Percentiles rank a stretch among this genome's conserved stretches.
Evolutionary conservation across 2,329 filamentous ascomycete genomes (phyloP).

Genomic region (Fusarium pseudoanthophilum): DNA sequence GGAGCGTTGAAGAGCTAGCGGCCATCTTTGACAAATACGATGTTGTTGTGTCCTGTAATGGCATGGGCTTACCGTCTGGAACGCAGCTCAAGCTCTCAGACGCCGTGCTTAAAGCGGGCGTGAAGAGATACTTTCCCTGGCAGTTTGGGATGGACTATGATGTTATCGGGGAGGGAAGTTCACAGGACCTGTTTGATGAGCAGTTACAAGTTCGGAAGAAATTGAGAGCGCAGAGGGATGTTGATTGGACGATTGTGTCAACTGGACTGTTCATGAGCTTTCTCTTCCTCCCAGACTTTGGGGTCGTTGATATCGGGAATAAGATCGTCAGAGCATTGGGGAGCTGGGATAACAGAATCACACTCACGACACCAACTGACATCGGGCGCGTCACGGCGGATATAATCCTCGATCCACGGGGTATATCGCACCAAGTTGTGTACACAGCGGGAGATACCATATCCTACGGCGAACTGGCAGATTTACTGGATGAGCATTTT

Average conservation of each 20-base stretch:
- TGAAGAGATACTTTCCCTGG: conserved; percentile 72
- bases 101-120: conserved; percentile 63
- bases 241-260: conserved; percentile 72
- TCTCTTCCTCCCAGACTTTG: conserved; percentile 71
- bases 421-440: conserved; percentile 57
- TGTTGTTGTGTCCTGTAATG: conserved; percentile 69
- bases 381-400: conserved; percentile 71
- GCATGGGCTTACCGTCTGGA: conserved; percentile 66
- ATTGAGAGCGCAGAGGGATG: conserved; percentile 59
- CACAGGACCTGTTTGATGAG: conserved; percentile 75
- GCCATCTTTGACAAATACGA: conserved; percentile 58
- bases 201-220: conserved; percentile 68
- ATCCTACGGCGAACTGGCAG: conserved; percentile 64
- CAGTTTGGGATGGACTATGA: conserved; percentile 81
- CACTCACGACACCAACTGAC: conserved; percentile 70
- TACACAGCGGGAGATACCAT: conserved; percentile 72
- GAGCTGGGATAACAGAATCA: conserved; percentile 70
- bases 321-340: conserved; percentile 65
- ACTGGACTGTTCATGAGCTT: conserved; percentile 79
- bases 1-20: conserved; percentile 52
- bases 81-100: conserved; percentile 67
- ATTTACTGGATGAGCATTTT: conserved; percentile 59
- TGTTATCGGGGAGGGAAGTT: conserved; percentile 64
- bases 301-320: conserved; percentile 64
- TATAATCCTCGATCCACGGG: conserved; percentile 58